Evolutionary conservation across 2,329 filamentous ascomycete genomes (phyloP).

Genomic region (Xylaria sp.): DNA sequence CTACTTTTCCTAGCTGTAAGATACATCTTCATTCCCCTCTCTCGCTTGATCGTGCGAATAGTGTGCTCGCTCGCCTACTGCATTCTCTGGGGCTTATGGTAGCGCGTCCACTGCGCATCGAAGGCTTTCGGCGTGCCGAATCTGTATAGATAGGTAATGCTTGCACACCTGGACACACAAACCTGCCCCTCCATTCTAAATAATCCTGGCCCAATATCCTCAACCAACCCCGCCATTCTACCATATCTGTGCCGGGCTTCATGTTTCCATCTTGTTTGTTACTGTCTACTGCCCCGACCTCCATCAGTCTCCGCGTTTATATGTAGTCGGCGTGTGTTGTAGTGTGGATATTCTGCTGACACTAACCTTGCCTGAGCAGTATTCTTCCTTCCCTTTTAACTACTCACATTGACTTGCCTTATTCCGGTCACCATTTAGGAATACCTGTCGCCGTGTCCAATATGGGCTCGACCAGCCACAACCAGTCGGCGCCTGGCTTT

Average conservation of each 20-base stretch:
- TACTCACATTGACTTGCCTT: slow-evolving; percentile 7
- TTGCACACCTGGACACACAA: slow-evolving; percentile 4
- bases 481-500: slow-evolving; percentile 79
- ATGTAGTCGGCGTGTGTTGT: slow-evolving; percentile 5
- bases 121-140: not conserved
- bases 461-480: slow-evolving; percentile 68
- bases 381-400: slow-evolving; percentile 9
- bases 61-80: not conserved
- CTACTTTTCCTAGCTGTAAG: slow-evolving; percentile 45
- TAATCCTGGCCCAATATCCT: slow-evolving; percentile 16
- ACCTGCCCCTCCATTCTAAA: slow-evolving; percentile 28
- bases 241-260: not conserved
- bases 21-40: not conserved
- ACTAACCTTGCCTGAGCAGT: slow-evolving; percentile 20
- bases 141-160: not conserved
- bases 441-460: slow-evolving; percentile 51
- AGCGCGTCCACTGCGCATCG: slow-evolving; percentile 13
- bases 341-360: slow-evolving; percentile 18
- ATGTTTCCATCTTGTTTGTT: not conserved
- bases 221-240: slow-evolving; percentile 16
- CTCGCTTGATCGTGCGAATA: not conserved
- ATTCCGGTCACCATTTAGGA: not conserved
- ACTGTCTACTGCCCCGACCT: not conserved
- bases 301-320: not conserved
- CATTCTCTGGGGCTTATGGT: not conserved